Conservation (phyloP, 1,284 basidiomycete species). For the Peniophora sp. region DNA sequence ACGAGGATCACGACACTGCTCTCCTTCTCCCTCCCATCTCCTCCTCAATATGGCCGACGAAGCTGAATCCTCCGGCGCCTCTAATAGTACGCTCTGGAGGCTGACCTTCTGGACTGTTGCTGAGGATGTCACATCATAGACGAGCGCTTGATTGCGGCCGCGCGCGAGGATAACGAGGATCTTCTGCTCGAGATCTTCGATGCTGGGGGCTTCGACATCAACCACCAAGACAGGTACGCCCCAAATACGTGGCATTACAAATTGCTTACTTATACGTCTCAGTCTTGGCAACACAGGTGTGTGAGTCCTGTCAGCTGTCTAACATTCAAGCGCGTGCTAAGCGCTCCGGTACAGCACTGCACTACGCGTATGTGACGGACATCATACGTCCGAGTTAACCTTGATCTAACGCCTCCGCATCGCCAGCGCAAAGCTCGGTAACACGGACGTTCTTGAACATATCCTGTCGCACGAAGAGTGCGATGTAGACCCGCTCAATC, state of each 20-base stretch:
- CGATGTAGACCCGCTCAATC: slow-evolving; percentile 80
- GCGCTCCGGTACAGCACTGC: slow-evolving; percentile 45
- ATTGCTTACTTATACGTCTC: neutral
- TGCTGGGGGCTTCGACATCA: slow-evolving; percentile 57
- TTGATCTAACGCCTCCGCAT: neutral
- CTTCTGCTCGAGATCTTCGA: slow-evolving; percentile 57
- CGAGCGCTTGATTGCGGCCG: slow-evolving; percentile 68
- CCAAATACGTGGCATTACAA: neutral
- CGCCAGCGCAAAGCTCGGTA: slow-evolving; percentile 44
- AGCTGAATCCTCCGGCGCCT: no score
- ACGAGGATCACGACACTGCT: no score
- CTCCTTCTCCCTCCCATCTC: no score
- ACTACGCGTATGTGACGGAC: slow-evolving; percentile 63
- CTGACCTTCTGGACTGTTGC: no score
- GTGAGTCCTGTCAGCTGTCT: slow-evolving; percentile 6
- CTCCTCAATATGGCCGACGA: no score
- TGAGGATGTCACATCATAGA: slow-evolving; percentile 31
- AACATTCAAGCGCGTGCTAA: neutral
- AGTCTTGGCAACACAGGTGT: slow-evolving; percentile 71
- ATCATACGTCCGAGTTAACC: neutral
- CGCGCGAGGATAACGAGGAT: slow-evolving; percentile 69
- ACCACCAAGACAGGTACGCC: slow-evolving; percentile 69
- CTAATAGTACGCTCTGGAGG: no score
- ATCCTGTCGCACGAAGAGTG: slow-evolving; percentile 71
- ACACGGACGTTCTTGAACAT: slow-evolving; percentile 60